Base-by-base conservation (phyloP, 2,329 filamentous ascomycete species). In the Diaporthe eres region DNA sequence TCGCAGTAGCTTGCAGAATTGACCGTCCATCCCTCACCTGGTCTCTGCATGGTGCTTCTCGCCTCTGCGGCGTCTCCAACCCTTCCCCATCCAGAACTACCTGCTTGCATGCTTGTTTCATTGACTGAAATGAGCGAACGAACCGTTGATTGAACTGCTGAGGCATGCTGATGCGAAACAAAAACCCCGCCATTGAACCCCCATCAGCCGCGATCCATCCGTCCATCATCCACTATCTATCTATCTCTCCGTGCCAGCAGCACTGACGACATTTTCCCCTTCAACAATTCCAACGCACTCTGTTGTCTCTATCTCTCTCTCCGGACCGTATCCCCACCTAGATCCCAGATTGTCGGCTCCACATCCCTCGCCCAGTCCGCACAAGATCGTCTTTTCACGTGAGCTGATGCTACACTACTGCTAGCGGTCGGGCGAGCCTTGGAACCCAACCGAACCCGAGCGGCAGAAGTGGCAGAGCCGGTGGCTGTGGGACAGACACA, bases 111-210 rank as follows among this genome's bases (percentile, higher is more conserved):
- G 51, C 58, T 19, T 22, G 37, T 53, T 42, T 53, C 47, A 61
- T 44, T 71, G 51, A 42, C 47, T 53, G 63, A 37, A 37, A 19
- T 28, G 42, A 39, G 15, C 61, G 42, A 53, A 42, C 65, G 63
- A 39, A 53, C 47, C n/a, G 65, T 42, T 55, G 47, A 70, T 42
- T 28, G 65, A 51, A 47, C 17, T 51, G 44, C 44, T 68, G 65
- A 53, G 44, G 65, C 49, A 60, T 63, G 72, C 76, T 63, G 78
- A 81, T 80, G 79, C 81, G 79, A 81, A 81, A 81, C 81, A 80
- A 80, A 79, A 82, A 75, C 81, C 81, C 81, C 81, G 81, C 81
- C 81, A 81, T 80, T 68, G 42, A 55, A 73, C 55, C 42, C 55
- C 49, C 47, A 42, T 42, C 65, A 53, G 34, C 37, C 31, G 31